Evolutionary conservation across 1,284 basidiomycete genomes (phyloP), one percentile per base, ranked within the genome.

Genomic region (Marasmius fiardii): DNA sequence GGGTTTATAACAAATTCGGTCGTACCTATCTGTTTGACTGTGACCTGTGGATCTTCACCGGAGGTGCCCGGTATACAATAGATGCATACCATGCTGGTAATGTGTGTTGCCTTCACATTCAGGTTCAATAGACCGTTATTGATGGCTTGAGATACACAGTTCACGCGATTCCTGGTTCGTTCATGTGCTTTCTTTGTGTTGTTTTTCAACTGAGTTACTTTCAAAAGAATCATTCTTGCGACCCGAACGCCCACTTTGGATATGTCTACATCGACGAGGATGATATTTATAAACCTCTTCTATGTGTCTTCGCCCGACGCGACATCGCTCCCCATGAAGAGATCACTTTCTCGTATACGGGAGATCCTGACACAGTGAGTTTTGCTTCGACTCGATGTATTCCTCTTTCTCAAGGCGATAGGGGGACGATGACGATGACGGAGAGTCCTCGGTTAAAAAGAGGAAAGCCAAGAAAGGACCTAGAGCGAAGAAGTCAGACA

Each of bases 41-140:
- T 20, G 93, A 95, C 63, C 89, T 86, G 60, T 87, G 82, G 61
- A 79, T 90, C 63, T 71, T 94, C 54, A 68, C 73, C 65, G 71
- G 71, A 61, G 72, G 74, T 2, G 65, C 61, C 28, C 64, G 79
- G 26, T 90, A 83, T 60, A 72, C 77, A 39, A 82, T 95, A 1
- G 93, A 95, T 71, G 92, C 93, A 1, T 94, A 88, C 66, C 92
- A 94, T 68, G 88, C 83, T 43, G 92, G 92, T 18, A 92, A 92
- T 68, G 92, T 93, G 68, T 16, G 39, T 41, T 71, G 90, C 77
- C 18, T 31, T 5, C 10, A 26, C n/a, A 37, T 61, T 48, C 11
- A 33, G 23, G 34, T n/a, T 39, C 57, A 11, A 33, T 56, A 48
- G 44, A 3, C 53, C 6, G 2, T 54, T 47, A 14, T 53, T 60